These are phyloP conservation scores for Nakazawaea wickerhamii DNA, from an alignment of 805 yeast genomes.

Conservation along the genomic window DNA sequence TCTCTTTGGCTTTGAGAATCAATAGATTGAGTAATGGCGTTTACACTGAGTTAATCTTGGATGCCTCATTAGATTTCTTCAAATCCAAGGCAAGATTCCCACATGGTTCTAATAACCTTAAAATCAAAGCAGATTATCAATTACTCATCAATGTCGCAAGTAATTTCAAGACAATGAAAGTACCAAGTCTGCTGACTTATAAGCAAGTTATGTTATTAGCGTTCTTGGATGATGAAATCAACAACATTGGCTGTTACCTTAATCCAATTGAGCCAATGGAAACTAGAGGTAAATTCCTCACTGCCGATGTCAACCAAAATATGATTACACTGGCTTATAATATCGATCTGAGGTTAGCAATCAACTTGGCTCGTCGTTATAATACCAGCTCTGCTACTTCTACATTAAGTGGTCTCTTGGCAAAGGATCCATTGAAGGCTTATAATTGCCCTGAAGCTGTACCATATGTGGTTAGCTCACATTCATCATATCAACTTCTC, in stretches of 20 bases:
- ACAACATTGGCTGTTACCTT: conserved; percentile 72
- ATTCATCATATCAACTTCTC: conserved; percentile 36
- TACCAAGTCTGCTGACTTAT: conserved; percentile 28
- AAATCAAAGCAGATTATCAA: conserved; percentile 62
- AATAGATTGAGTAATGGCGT: conserved; percentile 27
- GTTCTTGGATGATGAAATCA: conserved; percentile 73
- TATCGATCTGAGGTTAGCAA: conserved; percentile 68
- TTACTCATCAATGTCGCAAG: conserved; percentile 38
- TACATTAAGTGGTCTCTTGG: conserved; percentile 33
- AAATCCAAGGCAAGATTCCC: conserved; percentile 60
- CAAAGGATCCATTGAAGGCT: conserved; percentile 54
- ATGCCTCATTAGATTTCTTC: conserved; percentile 79
- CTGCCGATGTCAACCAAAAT: conserved; percentile 30
- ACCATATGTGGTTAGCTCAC: conserved; percentile 36
- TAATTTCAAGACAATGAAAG: conserved; percentile 19
- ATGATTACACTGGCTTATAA: conserved; percentile 54
- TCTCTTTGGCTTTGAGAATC: conserved; percentile 62
- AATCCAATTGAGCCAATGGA: conserved; percentile 47
- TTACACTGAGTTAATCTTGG: conserved; percentile 49
- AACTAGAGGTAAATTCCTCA: conserved; percentile 31
- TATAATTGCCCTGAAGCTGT: conserved; percentile 54
- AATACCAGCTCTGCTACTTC: conserved; percentile 34
- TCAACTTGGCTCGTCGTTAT: conserved; percentile 60
- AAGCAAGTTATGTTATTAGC: conserved; percentile 52
- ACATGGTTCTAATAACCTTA: conserved; percentile 74